phyloP scores from a whole-genome alignment of 179 eudicot species.

The Silene vulgaris region DNA sequence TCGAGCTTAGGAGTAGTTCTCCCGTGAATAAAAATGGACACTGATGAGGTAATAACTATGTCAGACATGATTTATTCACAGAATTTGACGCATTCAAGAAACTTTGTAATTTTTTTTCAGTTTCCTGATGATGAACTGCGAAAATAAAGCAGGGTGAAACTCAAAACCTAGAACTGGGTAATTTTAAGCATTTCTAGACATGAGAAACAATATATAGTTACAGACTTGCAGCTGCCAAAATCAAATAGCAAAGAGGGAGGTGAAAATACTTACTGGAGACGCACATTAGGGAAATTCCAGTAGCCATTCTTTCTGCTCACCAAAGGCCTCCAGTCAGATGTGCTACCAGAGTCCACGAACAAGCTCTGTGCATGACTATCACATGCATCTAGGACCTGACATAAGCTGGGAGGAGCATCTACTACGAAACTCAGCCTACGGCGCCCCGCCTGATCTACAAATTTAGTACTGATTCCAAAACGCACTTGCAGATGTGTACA shows the following conservation, averaged over 20 bases:
- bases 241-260: background rate
- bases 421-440: conserved; percentile 78
- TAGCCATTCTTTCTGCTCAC: conserved; percentile 65
- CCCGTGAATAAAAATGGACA: background rate
- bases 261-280: conserved; percentile 64
- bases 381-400: conserved; percentile 63
- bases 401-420: conserved; percentile 62
- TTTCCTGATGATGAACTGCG: background rate
- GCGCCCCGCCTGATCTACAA: conserved; percentile 69
- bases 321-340: conserved; percentile 73
- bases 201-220: background rate
- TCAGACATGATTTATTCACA: background rate
- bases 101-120: background rate
- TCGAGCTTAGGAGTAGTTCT: background rate
- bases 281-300: conserved; percentile 58
- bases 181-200: too few relatives aligned
- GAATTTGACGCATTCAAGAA: conserved; percentile 1
- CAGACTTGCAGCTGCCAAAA: background rate
- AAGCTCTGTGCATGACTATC: conserved; percentile 54
- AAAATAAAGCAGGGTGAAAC: background rate
- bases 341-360: conserved; percentile 60
- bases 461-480: conserved; percentile 69
- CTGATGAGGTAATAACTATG: background rate
- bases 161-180: background rate
- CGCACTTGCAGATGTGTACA: conserved; percentile 60